A percentile compares a stretch with the other conserved stretches of the same genome.
These are phyloP conservation scores for Camellia sinensis DNA, from an alignment of 148 eudicot species.

Conservation along the genomic window DNA sequence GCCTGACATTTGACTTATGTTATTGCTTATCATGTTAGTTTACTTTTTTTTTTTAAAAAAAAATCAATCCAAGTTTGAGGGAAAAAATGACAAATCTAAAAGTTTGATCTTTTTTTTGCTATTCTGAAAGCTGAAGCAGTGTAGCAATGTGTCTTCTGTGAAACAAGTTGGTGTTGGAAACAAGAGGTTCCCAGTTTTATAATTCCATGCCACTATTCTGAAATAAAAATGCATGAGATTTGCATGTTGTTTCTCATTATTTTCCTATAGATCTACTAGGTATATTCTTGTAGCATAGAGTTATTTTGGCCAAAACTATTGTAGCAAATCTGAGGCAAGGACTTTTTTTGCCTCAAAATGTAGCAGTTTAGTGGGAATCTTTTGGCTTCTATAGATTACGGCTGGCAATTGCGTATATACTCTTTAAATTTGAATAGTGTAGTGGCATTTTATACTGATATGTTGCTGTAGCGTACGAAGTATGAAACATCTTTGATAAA, in stretches of 20 bases:
- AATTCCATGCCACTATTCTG: background rate
- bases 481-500: background rate
- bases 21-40: too few species aligned
- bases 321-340: background rate
- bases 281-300: too few species aligned
- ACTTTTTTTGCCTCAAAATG: background rate
- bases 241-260: background rate
- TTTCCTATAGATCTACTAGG: background rate
- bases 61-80: too few species aligned
- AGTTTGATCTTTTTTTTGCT: background rate
- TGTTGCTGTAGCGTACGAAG: background rate
- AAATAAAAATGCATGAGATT: background rate
- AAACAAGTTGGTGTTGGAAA: background rate
- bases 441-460: background rate
- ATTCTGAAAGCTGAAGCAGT: background rate
- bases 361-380: background rate
- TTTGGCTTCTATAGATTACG: background rate
- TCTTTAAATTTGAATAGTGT: background rate
- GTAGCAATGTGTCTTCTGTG: background rate
- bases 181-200: slow-evolving; percentile 1
- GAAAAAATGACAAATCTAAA: background rate
- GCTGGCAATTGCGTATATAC: too few species aligned
- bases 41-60: too few species aligned
- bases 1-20: too few species aligned
- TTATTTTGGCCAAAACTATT: too few species aligned